Percentiles rank a stretch among this genome's conserved stretches.
Evolutionary conservation across 1,139 yeast species (phyloP).

Genomic region (Kodamaea suecica): DNA sequence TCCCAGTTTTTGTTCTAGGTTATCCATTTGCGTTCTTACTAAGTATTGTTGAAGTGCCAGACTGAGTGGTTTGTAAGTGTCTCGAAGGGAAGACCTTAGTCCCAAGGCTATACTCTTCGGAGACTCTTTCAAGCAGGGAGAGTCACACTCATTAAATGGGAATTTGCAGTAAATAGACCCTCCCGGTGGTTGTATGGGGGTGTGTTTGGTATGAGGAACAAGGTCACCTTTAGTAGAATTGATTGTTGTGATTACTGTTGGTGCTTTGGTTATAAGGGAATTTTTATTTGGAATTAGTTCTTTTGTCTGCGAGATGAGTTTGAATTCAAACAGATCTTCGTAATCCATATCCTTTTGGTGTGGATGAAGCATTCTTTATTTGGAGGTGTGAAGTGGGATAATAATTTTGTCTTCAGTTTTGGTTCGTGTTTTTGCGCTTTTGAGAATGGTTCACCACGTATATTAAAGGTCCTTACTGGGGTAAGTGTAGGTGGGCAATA

Average conservation of each 20-base stretch:
- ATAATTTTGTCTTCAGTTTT: neutral
- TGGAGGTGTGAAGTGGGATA: too few relatives aligned
- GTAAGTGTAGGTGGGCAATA: too few relatives aligned
- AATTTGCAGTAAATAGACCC: slow-evolving; percentile 5
- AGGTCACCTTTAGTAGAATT: too few relatives aligned
- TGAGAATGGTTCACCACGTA: too few relatives aligned
- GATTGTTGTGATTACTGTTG: neutral
- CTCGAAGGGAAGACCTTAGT: slow-evolving; percentile 6
- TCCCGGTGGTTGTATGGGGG: neutral
- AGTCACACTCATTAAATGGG: slow-evolving; percentile 8
- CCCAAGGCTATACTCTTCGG: slow-evolving; percentile 6
- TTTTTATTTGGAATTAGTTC: too few relatives aligned
- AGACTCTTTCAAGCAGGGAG: slow-evolving; percentile 5
- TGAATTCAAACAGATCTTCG: neutral
- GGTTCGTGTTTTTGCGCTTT: neutral
- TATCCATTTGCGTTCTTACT: slow-evolving; percentile 4
- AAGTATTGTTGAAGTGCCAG: slow-evolving; percentile 10
- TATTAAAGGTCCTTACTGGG: too few relatives aligned
- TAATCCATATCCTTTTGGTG: neutral
- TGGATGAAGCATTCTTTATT: neutral
- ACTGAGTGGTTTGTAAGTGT: slow-evolving; percentile 8
- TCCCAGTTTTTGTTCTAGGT: neutral
- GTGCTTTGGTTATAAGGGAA: too few relatives aligned
- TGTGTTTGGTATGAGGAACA: too few relatives aligned
- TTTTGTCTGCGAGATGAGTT: too few relatives aligned